Base-by-base conservation (phyloP, 441 rosid species). In the Arabidopsis lyrata region DNA sequence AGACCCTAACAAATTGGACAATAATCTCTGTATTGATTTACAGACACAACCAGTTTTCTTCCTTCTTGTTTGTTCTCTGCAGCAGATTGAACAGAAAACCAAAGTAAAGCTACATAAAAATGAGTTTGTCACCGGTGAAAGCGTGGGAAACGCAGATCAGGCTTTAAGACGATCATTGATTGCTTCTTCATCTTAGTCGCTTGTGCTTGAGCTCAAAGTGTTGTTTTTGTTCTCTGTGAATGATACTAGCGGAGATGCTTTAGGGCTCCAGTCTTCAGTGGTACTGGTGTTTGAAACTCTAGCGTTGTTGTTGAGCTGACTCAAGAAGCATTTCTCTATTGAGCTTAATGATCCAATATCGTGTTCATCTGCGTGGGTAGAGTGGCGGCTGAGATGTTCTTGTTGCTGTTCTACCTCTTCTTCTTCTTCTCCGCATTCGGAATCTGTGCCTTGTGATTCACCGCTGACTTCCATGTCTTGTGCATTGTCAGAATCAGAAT, bases 381-480 rank as follows among this genome's bases (percentile, higher is more conserved):
- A 67, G 60, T 2, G 20, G 14, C 56, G 73, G 62, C 79, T 74
- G 76, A 77, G 68, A 65, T 78, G 76, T 47, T 78, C 75, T 60
- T 77, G 74, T 55, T 85, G 27, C 32, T 29, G 2, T 15, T 39
- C 48, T 7, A 7, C 11, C 10, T 42, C 80, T 47, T 83, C 84
- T 64, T 78, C 78, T 58, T 84, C 80, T 62, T 83, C 82, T 41
- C 83, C 91, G 60, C 77, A 80, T 38, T 89, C 92, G 2, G 90
- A 86, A 18, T 77, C 75, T 10, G 79, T 77, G 61, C 78, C 84
- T 74, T 86, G 89, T 80, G 87, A 80, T 66, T 86, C 95, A 47
- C 88, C 77, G 83, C 91, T 87, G 68, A 85, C 87, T 54, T 92
- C 97, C 88, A 83, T 90, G 79, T 91, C 95, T 55, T 81, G 90